Evolutionary conservation across 2,329 filamentous ascomycete species (phyloP), one percentile per base, ranked within the genome.

Genomic region (Fusarium praegraminearum): DNA sequence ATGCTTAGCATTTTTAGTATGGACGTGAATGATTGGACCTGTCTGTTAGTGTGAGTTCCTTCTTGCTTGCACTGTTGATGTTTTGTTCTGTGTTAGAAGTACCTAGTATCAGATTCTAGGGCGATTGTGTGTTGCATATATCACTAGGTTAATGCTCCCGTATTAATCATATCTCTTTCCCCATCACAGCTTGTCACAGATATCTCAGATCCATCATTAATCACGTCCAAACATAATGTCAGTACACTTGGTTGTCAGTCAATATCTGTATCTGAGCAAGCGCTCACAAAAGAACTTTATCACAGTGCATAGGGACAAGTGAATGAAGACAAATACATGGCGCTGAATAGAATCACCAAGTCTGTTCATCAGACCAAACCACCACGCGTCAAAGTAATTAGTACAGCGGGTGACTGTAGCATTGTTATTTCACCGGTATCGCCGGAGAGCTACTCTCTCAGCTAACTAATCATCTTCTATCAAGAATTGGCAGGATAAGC

Each of bases 371-470:
- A 38, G 2, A 11, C 18, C 18, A 20, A 11, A 20, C 7, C 10
- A 7, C 2, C 13, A 5, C 10, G n/a, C 5, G n/a, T 12, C 6
- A 11, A 1, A 20, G 36, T 7, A 13, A 2, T 20, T 6, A 20
- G 1, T 7, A n/a, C 3, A 20, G 11, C 5, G n/a, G 2, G 3
- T 38, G 3, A 7, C 4, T 9, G 5, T 7, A 11, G 3, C 20
- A 2, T 38, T 7, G n/a, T n/a, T 20, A 3, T 12, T 38, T 3
- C 1, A 38, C n/a, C 3, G 5, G 11, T 12, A 12, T 18, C 16
- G 9, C n/a, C 2, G 5, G 10, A 4, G 36, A 20, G 12, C 11
- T 38, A 5, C 0, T 20, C n/a, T 20, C 2, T n/a, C 1, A 20
- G 36, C n/a, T n/a, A 13, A 7, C 10, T 1, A 16, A 36, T 16